Conservation (phyloP, 257 asterid species). For the Linaria vulgaris region DNA sequence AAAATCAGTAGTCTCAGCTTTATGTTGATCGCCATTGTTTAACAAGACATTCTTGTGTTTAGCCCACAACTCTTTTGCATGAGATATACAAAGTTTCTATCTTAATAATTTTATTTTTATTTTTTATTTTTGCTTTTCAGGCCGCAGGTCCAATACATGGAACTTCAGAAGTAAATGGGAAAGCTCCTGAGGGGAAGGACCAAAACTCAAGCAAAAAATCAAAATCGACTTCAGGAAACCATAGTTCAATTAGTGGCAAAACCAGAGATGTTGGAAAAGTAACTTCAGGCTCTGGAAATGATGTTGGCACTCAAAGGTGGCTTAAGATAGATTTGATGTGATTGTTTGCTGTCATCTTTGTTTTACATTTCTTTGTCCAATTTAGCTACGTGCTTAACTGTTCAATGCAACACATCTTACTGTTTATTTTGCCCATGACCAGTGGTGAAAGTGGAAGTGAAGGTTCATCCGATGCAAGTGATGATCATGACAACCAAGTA, state of each 20-base stretch:
- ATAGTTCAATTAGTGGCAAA: constrained; percentile 45
- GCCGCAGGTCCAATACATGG: constrained; percentile 48
- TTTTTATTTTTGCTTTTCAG: constrained; percentile 32
- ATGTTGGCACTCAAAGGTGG: constrained; percentile 84
- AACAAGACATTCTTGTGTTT: too few relatives aligned
- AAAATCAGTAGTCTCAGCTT: not conserved
- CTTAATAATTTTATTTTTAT: constrained; percentile 15
- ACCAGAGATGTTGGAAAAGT: constrained; percentile 60
- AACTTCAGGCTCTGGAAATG: constrained; percentile 85
- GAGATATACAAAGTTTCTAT: constrained; percentile 16
- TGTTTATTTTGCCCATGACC: constrained; percentile 35
- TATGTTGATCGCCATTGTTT: not conserved
- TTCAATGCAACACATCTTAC: constrained; percentile 23
- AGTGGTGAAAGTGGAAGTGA: constrained; percentile 93
- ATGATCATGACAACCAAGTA: constrained; percentile 71
- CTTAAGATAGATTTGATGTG: constrained; percentile 9
- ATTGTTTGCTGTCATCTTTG: too few relatives aligned
- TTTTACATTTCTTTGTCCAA: too few relatives aligned
- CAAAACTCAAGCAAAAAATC: constrained; percentile 51
- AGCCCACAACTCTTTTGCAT: not conserved
- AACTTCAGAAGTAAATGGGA: constrained; percentile 58
- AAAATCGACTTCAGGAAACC: constrained; percentile 50
- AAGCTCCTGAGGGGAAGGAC: constrained; percentile 61
- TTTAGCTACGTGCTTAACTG: constrained; percentile 6
- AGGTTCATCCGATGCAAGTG: constrained; percentile 82